phyloP scores from a whole-genome alignment of 176 grass and related monocot genomes.

The Triticum dicoccoides region DNA sequence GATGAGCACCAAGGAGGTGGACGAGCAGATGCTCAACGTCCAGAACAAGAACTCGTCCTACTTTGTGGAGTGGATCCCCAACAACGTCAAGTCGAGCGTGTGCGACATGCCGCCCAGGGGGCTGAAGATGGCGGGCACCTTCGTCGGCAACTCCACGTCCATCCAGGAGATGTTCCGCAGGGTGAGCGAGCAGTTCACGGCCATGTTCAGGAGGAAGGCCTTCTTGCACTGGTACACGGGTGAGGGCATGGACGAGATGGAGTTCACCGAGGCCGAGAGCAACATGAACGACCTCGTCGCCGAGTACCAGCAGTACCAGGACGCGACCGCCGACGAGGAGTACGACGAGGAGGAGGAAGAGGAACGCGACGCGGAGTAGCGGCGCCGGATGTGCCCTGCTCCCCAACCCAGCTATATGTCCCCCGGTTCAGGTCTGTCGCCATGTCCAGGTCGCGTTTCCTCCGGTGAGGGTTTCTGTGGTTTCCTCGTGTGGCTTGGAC shows the following conservation, averaged over 20 bases:
- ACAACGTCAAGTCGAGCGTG: slow-evolving; percentile 82
- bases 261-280: slow-evolving; percentile 92
- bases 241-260: slow-evolving; percentile 95
- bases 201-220: slow-evolving; percentile 95
- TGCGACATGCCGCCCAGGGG: slow-evolving; percentile 81
- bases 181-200: slow-evolving; percentile 80
- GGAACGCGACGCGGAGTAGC: slow-evolving; percentile 25
- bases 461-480: slow-evolving; percentile 18
- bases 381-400: neutral
- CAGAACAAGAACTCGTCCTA: slow-evolving; percentile 96
- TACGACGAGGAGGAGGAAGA: slow-evolving; percentile 68
- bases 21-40: slow-evolving; percentile 88
- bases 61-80: slow-evolving; percentile 90
- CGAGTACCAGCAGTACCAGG: slow-evolving; percentile 95
- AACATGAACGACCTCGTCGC: slow-evolving; percentile 94
- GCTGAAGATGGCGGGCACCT: slow-evolving; percentile 69
- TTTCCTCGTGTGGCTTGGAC: slow-evolving; percentile 14
- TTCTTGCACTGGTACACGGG: slow-evolving; percentile 95
- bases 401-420: neutral
- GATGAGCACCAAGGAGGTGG: slow-evolving; percentile 97
- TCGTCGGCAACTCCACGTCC: slow-evolving; percentile 79
- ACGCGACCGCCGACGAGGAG: slow-evolving; percentile 83
- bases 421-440: neutral
- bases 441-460: neutral
- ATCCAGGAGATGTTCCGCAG: slow-evolving; percentile 94